A percentile compares a stretch with the other conserved stretches of the same genome.
phyloP scores from a whole-genome alignment of 2,329 filamentous ascomycete genomes.

The Cadophora sp. region DNA sequence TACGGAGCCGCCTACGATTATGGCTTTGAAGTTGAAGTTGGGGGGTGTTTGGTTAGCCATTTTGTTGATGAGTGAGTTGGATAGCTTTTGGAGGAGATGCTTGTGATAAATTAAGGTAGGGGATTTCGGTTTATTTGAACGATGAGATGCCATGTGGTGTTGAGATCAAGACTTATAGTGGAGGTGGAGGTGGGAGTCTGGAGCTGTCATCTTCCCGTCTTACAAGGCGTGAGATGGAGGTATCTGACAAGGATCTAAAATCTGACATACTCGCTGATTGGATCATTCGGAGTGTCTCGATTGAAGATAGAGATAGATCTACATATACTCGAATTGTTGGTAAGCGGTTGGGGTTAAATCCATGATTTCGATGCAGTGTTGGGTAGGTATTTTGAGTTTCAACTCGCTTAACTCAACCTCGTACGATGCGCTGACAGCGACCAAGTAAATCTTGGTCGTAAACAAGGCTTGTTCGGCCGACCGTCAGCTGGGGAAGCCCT shows the following conservation, averaged over 20 bases:
- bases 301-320: no score
- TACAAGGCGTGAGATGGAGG: no score
- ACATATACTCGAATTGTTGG: no score
- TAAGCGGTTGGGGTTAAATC: no score
- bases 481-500: no score
- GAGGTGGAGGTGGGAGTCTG: neutral
- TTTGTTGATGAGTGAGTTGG: neutral
- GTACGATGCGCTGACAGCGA: no score
- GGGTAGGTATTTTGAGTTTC: no score
- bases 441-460: no score
- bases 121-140: neutral
- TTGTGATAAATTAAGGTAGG: neutral
- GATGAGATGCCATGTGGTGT: neutral
- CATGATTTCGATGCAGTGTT: no score
- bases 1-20: constrained; percentile 38
- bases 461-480: no score
- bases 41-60: neutral
- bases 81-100: neutral
- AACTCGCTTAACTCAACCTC: no score
- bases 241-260: neutral
- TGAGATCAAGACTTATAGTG: neutral
- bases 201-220: no score
- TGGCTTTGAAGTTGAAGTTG: constrained; percentile 29
- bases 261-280: neutral
- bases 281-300: neutral